Evolutionary conservation across 495 filamentous ascomycete genomes (phyloP), one percentile per base, ranked within the genome.

Genomic region (Aspergillus indologenus): DNA sequence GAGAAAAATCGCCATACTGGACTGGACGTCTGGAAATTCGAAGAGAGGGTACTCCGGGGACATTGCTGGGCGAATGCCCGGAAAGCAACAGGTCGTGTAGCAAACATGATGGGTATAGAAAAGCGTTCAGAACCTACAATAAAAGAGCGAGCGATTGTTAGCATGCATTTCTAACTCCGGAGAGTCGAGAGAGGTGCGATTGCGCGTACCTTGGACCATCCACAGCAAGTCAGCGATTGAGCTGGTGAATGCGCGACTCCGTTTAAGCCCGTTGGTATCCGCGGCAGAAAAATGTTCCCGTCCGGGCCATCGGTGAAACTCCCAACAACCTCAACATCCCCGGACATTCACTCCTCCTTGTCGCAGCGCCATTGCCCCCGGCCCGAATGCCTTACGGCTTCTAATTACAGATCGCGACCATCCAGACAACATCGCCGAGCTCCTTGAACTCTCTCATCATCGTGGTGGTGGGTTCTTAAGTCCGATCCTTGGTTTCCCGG

Each of bases 281-380:
- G 65, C 75, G 75, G 73, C 73, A 75, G 71, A 77, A 77, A 77
- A 77, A 77, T 75, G 65, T 75, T 76, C 73, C 75, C 66, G 71
- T 70, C 72, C 73, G 67, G 73, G 70, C 68, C 61, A 66, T 73
- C 75, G 73, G 75, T 75, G 75, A 75, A 71, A 68, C 68, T 71
- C 71, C 68, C 72, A 73, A 73, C 73, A 63, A 63, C 71, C 70
- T 75, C 74, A 75, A 75, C 74, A 61, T 67, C 18, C 64, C 62
- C 67, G 59, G 48, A 59, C 50, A 52, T 53, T 19, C 53, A 52
- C n/a, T 34, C 58, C 45, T 47, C 58, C 42, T 29, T 9, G 57
- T 58, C 45, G 57, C 48, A 18, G 19, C 48, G 48, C 34, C 48
- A 51, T 34, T 51, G 17, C 52, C 54, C 26, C 48, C 60, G 52